Conservation (phyloP, 148 eudicot species). For the Rhododendron mucronatum region DNA sequence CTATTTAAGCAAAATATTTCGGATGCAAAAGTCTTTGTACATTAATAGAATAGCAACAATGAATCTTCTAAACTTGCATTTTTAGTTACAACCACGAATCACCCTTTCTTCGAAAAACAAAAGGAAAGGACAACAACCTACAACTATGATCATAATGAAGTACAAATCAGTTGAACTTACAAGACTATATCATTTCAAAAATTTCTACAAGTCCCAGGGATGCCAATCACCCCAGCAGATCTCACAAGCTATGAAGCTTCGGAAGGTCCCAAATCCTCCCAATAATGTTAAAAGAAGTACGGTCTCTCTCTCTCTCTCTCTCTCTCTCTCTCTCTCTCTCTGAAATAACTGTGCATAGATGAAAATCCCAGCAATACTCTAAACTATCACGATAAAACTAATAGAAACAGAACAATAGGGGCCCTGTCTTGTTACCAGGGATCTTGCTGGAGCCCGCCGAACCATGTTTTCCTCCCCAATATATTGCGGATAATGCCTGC, state of each 20-base stretch:
- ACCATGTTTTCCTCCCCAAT: conserved; percentile 71
- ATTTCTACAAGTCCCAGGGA: background rate
- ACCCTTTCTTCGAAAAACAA: background rate
- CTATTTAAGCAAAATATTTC: background rate
- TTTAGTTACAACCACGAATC: background rate
- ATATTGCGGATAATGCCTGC: conserved; percentile 51
- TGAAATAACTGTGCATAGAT: background rate
- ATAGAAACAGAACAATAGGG: background rate
- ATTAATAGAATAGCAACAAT: background rate
- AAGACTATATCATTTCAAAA: background rate
- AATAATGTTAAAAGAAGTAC: background rate
- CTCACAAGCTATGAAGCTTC: background rate
- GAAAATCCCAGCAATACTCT: background rate
- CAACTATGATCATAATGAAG: background rate
- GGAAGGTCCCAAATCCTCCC: background rate
- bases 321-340: background rate
- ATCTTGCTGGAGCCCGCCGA: conserved; percentile 68
- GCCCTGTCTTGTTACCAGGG: conserved; percentile 42
- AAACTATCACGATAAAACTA: background rate
- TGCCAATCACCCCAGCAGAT: background rate
- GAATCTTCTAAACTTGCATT: background rate
- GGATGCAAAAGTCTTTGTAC: background rate
- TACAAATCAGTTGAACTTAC: background rate
- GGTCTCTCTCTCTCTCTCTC: background rate
- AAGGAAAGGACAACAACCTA: background rate